Evolutionary conservation across 2,329 filamentous ascomycete genomes (phyloP).

Genomic region (Colletotrichum musicola): DNA sequence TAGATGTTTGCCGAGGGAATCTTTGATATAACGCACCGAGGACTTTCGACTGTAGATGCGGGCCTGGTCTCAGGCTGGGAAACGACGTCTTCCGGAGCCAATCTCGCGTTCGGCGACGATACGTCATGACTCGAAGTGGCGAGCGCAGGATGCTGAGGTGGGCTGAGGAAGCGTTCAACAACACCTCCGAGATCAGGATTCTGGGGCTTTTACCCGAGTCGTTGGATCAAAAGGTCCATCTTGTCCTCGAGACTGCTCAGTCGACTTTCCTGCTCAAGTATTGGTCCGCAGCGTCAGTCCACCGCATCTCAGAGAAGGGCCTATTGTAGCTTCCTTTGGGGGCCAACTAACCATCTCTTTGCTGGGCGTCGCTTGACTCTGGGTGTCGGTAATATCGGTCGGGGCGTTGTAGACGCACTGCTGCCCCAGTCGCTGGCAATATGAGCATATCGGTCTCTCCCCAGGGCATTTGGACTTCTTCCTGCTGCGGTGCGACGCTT

Average conservation of each 20-base stretch:
- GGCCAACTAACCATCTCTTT: not conserved
- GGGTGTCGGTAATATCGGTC: not conserved
- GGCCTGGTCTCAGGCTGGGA: not conserved
- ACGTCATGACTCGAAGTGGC: not conserved
- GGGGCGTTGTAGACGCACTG: slow-evolving; percentile 18
- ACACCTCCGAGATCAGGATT: not conserved
- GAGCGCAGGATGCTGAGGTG: not conserved
- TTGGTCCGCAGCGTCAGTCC: not conserved
- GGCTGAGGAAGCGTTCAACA: not conserved
- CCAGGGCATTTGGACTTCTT: slow-evolving; percentile 25
- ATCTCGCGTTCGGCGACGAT: not conserved
- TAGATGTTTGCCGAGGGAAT: not conserved
- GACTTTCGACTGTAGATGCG: fast-evolving
- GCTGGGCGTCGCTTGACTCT: not conserved
- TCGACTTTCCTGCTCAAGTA: not conserved
- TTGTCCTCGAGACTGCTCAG: slow-evolving; percentile 23
- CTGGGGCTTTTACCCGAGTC: not conserved
- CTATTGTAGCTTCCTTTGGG: not conserved
- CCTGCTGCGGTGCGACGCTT: not conserved
- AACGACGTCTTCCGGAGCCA: not conserved
- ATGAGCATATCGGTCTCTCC: slow-evolving; percentile 18
- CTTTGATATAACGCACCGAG: not conserved
- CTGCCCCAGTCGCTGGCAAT: slow-evolving; percentile 23
- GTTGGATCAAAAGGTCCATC: slow-evolving; percentile 26
- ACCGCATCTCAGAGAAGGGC: not conserved